Percentiles rank a stretch among this genome's conserved stretches.
Evolutionary conservation across 139 green algal genomes (phyloP).

Genomic region (Chlamydomonas asymmetrica): DNA sequence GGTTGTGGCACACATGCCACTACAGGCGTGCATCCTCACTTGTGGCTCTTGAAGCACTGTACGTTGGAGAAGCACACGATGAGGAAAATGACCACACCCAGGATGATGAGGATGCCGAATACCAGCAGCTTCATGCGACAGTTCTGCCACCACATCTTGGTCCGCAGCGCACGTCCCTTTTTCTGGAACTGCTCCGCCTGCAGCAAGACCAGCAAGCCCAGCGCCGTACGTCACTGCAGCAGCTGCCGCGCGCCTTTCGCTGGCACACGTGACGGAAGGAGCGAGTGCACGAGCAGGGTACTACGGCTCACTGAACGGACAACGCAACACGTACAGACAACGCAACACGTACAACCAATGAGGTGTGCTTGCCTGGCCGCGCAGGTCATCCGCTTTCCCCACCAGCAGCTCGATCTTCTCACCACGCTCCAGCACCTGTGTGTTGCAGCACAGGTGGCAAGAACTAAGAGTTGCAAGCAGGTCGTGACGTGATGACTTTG

Average conservation of each 20-base stretch:
- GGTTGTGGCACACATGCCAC: too few species aligned
- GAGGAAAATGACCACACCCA: constrained; percentile 62
- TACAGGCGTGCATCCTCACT: too few species aligned
- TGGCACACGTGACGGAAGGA: background rate
- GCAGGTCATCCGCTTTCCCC: constrained; percentile 86
- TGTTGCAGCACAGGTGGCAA: too few species aligned
- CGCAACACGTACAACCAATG: background rate
- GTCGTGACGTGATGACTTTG: too few species aligned
- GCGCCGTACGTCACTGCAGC: too few species aligned
- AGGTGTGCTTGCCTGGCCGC: constrained; percentile 30
- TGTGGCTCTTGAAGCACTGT: constrained; percentile 30
- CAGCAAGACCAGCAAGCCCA: too few species aligned
- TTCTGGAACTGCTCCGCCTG: constrained; percentile 63
- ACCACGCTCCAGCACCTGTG: constrained; percentile 90
- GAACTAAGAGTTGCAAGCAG: too few species aligned
- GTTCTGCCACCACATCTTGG: constrained; percentile 88
- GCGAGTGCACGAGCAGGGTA: background rate
- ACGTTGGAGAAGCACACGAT: constrained; percentile 55
- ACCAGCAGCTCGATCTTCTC: constrained; percentile 95
- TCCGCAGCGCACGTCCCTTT: constrained; percentile 65
- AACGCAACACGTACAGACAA: background rate
- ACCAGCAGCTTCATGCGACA: constrained; percentile 75
- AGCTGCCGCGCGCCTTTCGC: too few species aligned
- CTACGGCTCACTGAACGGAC: background rate
- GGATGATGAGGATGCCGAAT: constrained; percentile 39